Percentiles rank a stretch among this genome's conserved stretches.
phyloP scores from a whole-genome alignment of 1,284 basidiomycete genomes.

The Papiliotrema nemorosa region DNA sequence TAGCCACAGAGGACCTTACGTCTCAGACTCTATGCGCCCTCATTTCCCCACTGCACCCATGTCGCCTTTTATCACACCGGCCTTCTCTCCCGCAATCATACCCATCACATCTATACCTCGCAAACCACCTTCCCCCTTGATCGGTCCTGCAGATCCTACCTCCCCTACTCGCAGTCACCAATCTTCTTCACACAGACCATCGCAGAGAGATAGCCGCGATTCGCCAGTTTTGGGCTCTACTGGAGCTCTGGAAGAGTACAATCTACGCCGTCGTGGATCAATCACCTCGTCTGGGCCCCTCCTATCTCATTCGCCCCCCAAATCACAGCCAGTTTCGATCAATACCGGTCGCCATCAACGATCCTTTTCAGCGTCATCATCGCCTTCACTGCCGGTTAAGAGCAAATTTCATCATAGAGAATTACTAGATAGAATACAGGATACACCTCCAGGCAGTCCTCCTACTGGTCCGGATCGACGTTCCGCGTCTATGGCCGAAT shows the following conservation, averaged over 20 bases:
- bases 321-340: conserved; percentile 12
- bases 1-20: conserved; percentile 10
- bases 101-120: conserved; percentile 11
- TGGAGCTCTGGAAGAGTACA: conserved; percentile 3
- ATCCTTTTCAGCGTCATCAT: conserved; percentile 16
- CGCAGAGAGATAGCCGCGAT: neutral
- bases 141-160: conserved; percentile 5
- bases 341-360: conserved; percentile 12
- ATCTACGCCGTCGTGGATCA: conserved; percentile 15
- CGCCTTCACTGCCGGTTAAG: conserved; percentile 1
- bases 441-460: neutral
- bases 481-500: no score
- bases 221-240: conserved; percentile 7
- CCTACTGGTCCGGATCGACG: no score
- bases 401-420: neutral
- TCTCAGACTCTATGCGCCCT: conserved; percentile 16
- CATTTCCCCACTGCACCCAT: conserved; percentile 39
- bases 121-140: conserved; percentile 15
- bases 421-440: neutral
- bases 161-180: conserved; percentile 9
- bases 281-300: conserved; percentile 12
- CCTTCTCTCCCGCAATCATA: conserved; percentile 38
- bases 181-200: conserved; percentile 3
- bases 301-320: conserved; percentile 17
- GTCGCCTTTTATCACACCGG: conserved; percentile 41